Base-by-base conservation (phyloP, 768 basidiomycete species). In the Mycena capillaripes region DNA sequence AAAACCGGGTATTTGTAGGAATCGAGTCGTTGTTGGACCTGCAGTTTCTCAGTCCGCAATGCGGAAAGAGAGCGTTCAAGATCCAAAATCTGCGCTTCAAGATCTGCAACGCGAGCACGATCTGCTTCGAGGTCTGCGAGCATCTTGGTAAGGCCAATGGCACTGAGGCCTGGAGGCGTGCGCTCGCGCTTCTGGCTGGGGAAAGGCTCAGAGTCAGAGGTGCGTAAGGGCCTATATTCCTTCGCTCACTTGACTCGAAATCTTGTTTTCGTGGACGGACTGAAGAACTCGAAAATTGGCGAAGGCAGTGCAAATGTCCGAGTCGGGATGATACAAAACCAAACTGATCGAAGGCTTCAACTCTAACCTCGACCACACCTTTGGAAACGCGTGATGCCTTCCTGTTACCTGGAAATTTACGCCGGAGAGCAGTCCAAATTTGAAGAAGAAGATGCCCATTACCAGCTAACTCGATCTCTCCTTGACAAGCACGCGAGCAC, bases 401-500 rank as follows among this genome's bases (percentile, higher is more conserved):
- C 66, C 9, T 78, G 72, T 17, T 86, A 80, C 75, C 81, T 89
- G 58, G 86, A 88, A 75, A 76, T 89, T 36, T 85, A 70, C 53
- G 82, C 85, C 23, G 87, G 88, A 16, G 82, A 87, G 65, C 34
- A 77, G 21, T 76, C 72, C 8, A 74, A 74, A 40, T 75, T 82
- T 71, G 76, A 71, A 10, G 69, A 66, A 4, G 79, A 79, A 11
- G 66, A 76, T 34, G 71, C 76, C 9, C 75, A 78, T 9, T 85
- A 87, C 70, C 67, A 82, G 25, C 78, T 75, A 4, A 81, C 86
- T 0, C 56, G 53, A 25, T 71, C 78, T 29, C 80, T 82, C 58
- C 81, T 89, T 5, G 72, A 75, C 10, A 82, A 79, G 73, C 84
- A 86, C 52, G 82, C 82, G 14, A 50, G 77, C 0, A 83, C 84